Evolutionary conservation across 1,284 basidiomycete species (phyloP).

Genomic region (Ceratobasidium sp.): DNA sequence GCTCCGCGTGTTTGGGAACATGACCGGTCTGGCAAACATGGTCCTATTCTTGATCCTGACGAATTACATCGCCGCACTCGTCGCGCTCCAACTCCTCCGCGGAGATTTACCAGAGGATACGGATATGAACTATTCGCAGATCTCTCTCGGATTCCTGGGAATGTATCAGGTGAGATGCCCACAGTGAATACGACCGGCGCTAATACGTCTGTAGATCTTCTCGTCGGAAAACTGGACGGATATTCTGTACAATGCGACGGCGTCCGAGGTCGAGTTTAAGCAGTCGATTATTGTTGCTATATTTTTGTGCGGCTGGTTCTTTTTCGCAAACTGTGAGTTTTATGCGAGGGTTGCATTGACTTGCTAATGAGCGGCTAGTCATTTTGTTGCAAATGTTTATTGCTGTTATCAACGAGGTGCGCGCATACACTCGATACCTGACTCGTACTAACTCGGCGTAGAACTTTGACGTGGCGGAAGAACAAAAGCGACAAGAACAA

Average conservation of each 20-base stretch:
- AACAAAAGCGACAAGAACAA: constrained; percentile 86
- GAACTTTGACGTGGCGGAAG: constrained; percentile 93
- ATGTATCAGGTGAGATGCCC: constrained; percentile 67
- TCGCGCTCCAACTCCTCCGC: constrained; percentile 76
- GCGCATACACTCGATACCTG: constrained; percentile 24
- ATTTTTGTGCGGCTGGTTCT: constrained; percentile 86
- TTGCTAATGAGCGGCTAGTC: constrained; percentile 62
- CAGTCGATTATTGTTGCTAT: constrained; percentile 79
- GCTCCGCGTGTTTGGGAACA: constrained; percentile 90
- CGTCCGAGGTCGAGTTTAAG: constrained; percentile 67
- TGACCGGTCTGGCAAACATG: constrained; percentile 94
- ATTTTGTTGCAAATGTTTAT: constrained; percentile 98
- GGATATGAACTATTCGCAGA: constrained; percentile 84
- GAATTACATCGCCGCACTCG: constrained; percentile 85
- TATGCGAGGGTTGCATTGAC: constrained; percentile 36
- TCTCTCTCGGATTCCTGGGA: constrained; percentile 88
- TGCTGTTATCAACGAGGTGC: constrained; percentile 90
- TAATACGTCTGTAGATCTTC: constrained; percentile 64
- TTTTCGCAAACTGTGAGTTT: constrained; percentile 88
- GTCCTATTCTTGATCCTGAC: constrained; percentile 88
- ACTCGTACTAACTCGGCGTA: constrained; percentile 44
- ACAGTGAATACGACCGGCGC: neutral
- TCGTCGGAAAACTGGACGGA: constrained; percentile 95
- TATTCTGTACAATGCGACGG: constrained; percentile 75
- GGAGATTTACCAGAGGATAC: constrained; percentile 70